Evolutionary conservation across 768 basidiomycete genomes (phyloP).

Genomic region (Favolaschia claudopus): DNA sequence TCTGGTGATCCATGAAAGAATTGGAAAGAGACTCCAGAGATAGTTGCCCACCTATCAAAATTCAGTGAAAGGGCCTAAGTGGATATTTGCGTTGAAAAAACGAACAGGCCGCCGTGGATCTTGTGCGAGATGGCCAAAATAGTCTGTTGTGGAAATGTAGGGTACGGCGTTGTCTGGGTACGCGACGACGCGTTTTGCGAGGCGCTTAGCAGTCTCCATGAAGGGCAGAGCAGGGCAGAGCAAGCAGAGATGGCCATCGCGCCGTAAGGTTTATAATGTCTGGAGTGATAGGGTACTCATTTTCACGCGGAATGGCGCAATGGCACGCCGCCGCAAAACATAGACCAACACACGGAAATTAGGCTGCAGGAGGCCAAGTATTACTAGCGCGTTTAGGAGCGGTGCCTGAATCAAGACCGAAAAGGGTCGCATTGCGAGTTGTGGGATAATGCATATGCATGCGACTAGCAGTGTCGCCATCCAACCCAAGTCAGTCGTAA

Average conservation of each 20-base stretch:
- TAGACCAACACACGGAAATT: no score
- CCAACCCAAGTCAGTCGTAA: no score
- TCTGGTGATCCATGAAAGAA: slow-evolving; percentile 83
- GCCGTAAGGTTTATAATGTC: neutral
- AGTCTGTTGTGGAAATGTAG: slow-evolving; percentile 66
- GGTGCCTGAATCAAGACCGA: no score
- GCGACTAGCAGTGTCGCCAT: no score
- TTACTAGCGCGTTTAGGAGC: no score
- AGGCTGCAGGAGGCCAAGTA: no score
- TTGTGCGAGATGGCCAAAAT: slow-evolving; percentile 46
- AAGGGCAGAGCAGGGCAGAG: slow-evolving; percentile 7
- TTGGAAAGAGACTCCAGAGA: slow-evolving; percentile 80
- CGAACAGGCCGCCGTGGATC: slow-evolving; percentile 63
- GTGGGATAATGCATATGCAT: no score
- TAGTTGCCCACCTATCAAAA: slow-evolving; percentile 64
- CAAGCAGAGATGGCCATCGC: neutral
- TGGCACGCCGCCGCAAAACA: no score
- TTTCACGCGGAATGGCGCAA: slow-evolving; percentile 1
- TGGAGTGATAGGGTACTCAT: neutral
- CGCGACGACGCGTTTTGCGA: slow-evolving; percentile 65
- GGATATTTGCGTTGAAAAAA: slow-evolving; percentile 18
- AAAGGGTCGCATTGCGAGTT: no score
- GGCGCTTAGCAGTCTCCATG: slow-evolving; percentile 46
- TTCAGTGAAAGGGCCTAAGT: slow-evolving; percentile 5
- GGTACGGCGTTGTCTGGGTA: slow-evolving; percentile 68